Percentiles rank a stretch among this genome's conserved stretches.
These are phyloP conservation scores for Tylopilus subfusipes DNA, from an alignment of 768 basidiomycete species.

Conservation along the genomic window DNA sequence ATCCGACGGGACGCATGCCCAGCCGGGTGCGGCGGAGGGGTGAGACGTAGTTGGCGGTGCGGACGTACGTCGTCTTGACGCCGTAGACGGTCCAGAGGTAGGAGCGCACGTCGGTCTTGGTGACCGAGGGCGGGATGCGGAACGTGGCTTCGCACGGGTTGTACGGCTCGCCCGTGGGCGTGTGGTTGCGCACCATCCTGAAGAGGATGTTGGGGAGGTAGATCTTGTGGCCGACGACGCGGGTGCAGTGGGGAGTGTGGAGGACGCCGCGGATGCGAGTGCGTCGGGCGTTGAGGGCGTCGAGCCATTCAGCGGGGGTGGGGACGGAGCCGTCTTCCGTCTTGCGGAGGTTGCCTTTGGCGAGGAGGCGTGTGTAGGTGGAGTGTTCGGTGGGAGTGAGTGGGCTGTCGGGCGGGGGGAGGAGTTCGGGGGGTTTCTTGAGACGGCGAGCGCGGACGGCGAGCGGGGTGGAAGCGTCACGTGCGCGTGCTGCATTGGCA, in stretches of 20 bases:
- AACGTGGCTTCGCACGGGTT: conserved; percentile 96
- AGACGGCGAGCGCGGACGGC: conserved; percentile 69
- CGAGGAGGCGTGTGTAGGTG: conserved; percentile 56
- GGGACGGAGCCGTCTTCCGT: conserved; percentile 34
- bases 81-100: conserved; percentile 85
- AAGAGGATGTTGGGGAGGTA: conserved; percentile 90
- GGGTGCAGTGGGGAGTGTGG: conserved; percentile 35
- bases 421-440: conserved; percentile 42
- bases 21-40: conserved; percentile 38
- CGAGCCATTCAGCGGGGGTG: conserved; percentile 58
- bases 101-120: conserved; percentile 88
- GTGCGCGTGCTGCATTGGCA: conserved; percentile 43
- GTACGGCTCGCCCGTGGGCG: conserved; percentile 72
- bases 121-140: conserved; percentile 83
- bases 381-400: conserved; percentile 64
- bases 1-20: conserved; percentile 30
- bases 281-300: conserved; percentile 52
- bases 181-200: conserved; percentile 79
- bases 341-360: conserved; percentile 46
- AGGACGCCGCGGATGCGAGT: conserved; percentile 68
- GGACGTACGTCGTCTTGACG: conserved; percentile 87
- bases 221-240: conserved; percentile 74
- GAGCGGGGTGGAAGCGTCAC: conserved; percentile 67
- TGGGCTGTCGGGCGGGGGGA: conserved; percentile 41
- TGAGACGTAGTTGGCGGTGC: conserved; percentile 86